Conservation (phyloP, 257 asterid genomes). For the Misopates orontium region DNA sequence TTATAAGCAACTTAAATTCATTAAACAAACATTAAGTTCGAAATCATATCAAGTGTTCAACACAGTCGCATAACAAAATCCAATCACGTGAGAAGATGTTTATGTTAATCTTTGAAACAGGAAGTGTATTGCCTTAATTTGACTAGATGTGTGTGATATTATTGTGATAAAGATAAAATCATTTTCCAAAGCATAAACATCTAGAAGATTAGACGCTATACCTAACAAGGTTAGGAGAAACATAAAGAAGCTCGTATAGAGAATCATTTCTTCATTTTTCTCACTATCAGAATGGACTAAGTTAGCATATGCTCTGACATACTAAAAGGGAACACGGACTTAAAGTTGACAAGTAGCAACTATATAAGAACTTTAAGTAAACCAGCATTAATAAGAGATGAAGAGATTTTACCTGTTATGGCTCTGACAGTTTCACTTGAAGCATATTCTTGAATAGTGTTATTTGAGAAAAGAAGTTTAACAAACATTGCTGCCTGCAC, state of each 20-base stretch:
- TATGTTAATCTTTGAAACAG: no score
- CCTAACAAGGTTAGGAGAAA: background rate
- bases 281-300: background rate
- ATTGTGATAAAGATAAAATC: background rate
- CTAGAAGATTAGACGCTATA: background rate
- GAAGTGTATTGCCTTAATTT: no score
- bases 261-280: background rate
- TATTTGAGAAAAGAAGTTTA: slow-evolving; percentile 88
- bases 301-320: background rate
- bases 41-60: no score
- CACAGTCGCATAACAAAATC: no score
- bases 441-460: slow-evolving; percentile 96
- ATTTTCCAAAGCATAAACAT: background rate
- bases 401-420: slow-evolving; percentile 72
- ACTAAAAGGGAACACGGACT: background rate
- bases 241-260: background rate
- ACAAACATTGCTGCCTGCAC: slow-evolving; percentile 98
- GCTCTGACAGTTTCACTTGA: slow-evolving; percentile 99
- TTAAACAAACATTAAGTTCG: no score
- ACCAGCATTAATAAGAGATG: slow-evolving; percentile 10
- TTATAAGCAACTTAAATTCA: no score
- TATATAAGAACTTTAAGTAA: slow-evolving; percentile 13
- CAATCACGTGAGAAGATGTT: no score
- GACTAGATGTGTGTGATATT: no score
- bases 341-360: slow-evolving; percentile 1